Base-by-base conservation (phyloP, 1,284 basidiomycete genomes). In the Sporisorium graminicola region DNA sequence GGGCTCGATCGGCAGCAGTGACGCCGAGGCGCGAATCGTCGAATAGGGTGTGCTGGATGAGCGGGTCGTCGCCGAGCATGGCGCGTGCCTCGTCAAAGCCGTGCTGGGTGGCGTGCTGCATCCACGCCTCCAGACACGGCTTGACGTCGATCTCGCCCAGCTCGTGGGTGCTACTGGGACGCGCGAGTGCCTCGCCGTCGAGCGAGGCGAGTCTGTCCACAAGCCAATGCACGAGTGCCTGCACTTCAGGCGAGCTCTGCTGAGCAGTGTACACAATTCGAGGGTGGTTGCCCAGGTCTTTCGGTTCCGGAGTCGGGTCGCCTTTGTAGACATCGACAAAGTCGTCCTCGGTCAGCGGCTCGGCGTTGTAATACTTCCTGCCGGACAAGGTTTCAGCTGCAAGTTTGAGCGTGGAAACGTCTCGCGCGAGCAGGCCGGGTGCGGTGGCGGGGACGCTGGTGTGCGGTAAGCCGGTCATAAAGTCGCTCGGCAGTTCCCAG, bases 401-500 rank as follows among this genome's bases (percentile, higher is more conserved):
- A 2, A 20, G 20, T 27, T 58, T 53, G 16, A 76, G 20, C 2
- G 65, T 72, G 1, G 10, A 1, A 5, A 63, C 13, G 8, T 73
- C 54, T 1, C 62, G 27, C 0, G 46, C 37, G 2, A 77, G 56
- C 13, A 77, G 46, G 12, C 74, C 69, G 0, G 62, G 65, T 7
- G 74, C 74, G 4, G 69, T 77, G 3, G 74, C 74, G 0, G 74
- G 74, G 0, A 73, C 27, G 10, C 13, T 42, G n/a, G 74, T 77
- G 53, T 63, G 52, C 7, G 74, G 74, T 10, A 77, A 29, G 14
- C 74, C 74, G 8, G 74, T 77, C 58, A 62, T 65, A 26, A 63
- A 73, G 49, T 77, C 74, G 1, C 49, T 14, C 2, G 68, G 60
- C 4, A 71, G 65, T 8, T 56, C 22, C 68, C 68, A 76, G 6